Base-by-base conservation (phyloP, 1,139 yeast genomes). In the Yamadazyma sp. region DNA sequence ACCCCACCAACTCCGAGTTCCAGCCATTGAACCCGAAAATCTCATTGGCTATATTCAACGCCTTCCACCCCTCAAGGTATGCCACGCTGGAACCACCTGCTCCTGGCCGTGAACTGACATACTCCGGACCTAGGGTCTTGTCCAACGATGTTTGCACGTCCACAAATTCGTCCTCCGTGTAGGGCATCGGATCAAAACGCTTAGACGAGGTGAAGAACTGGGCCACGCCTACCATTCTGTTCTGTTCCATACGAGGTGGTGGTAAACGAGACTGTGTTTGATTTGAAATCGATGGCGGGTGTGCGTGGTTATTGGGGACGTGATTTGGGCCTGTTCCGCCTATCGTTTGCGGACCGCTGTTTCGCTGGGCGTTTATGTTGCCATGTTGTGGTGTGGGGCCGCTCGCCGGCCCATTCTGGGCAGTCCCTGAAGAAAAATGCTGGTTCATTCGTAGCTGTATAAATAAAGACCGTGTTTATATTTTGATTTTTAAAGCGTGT, bases 51-150 rank as follows among this genome's bases (percentile, higher is more conserved):
- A 86, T 61, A 54, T 83, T 83, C 32, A 86, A 73, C 2, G 86
- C 91, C 54, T 78, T 81, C 89, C 91, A 84, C 1, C 94, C 95
- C 61, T 84, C 92, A 23, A 85, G 73, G 51, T 85, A 85, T 2
- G 85, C 80, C 4, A 85, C 87, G 38, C 75, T 69, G 32, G 71
- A 71, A 6, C 84, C 82, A 2, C 88, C 88, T 20, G 83, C 88
- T 1, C 91, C 94, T 2, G 91, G 83, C 31, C 98, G 73, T 36
- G 79, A 78, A 30, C 95, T 81, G 24, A 92, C 82, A 54, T 80
- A 91, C 59, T 91, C 98, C 0, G 98, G 97, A 0, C 98, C 98
- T 25, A 89, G 67, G 22, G 81, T 80, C 50, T 76, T 79, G 47
- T 79, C 80, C 31, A 85, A 62, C 15, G 70, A 66, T 17, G 49